Base-by-base conservation (phyloP, 2,329 filamentous ascomycete species). In the Fusarium sp. region DNA sequence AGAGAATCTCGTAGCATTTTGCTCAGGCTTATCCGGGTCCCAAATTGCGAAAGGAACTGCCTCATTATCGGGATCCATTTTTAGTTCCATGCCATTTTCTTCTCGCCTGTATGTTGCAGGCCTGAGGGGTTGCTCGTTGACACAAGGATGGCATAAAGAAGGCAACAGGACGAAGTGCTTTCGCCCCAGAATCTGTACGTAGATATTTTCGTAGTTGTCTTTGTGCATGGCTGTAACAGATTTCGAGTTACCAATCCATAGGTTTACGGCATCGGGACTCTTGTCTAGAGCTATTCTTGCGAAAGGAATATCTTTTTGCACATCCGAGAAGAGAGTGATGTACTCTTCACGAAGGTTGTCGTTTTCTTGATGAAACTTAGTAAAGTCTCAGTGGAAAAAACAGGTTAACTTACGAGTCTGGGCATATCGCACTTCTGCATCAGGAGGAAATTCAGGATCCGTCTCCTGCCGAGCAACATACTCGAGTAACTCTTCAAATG, bases 171-270 rank as follows among this genome's bases (percentile, higher is more conserved):
- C 86, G 73, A 96, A 96, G 73, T 92, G 89, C 78, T 96, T 96
- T 60, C 83, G 82, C 0, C 93, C 93, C 2, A 89, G 79, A 17
- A 95, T 80, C 76, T 95, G 93, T 3, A 93, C 91, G 78, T 95
- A 96, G 1, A 96, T 86, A 78, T 96, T 96, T 79, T 96, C 93
- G 79, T 95, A 95, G 75, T 92, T 92, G 81, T 96, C 93, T 76
- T 92, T 92, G 81, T 96, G 93, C 58, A 95, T 80, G 1, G 91
- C 90, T 0, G 93, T 95, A 2, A 88, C 85, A 30, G 90, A 92
- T 40, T 84, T 84, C 2, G 89, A 88, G 80, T 93, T 92, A 58
- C 93, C 93, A 53, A 96, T 89, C 93, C 93, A 95, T 76, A 96
- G 85, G 77, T 96, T 96, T 67, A 94, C 87, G 17, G 93, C 93